Percentiles rank a stretch among this genome's conserved stretches.
These are phyloP conservation scores for Cytospora piceae DNA, from an alignment of 2,329 filamentous ascomycete genomes.

Conservation along the genomic window DNA sequence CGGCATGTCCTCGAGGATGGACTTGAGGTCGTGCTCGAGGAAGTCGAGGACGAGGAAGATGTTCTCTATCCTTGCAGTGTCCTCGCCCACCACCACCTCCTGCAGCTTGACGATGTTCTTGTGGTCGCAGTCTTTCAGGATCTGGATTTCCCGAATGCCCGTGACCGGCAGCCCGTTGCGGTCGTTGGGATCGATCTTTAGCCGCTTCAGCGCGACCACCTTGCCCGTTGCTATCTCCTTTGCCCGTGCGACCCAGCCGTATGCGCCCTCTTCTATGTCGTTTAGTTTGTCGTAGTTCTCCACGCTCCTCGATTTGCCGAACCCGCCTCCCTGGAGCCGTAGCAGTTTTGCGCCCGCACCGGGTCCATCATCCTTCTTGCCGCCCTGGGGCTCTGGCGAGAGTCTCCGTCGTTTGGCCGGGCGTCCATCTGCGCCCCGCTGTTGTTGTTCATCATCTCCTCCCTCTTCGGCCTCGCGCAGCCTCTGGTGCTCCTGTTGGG, in stretches of 20 bases:
- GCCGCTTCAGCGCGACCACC: constrained; percentile 88
- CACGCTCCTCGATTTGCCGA: constrained; percentile 74
- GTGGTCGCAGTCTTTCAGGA: constrained; percentile 79
- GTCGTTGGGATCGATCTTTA: constrained; percentile 85
- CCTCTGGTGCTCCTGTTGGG: constrained; percentile 51
- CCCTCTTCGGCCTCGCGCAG: constrained; percentile 38
- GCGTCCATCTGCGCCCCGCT: constrained; percentile 44
- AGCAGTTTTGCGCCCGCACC: constrained; percentile 58
- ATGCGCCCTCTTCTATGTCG: constrained; percentile 96
- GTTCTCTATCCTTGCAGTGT: constrained; percentile 57
- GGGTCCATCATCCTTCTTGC: constrained; percentile 34
- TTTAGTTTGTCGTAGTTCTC: constrained; percentile 92
- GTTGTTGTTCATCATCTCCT: constrained; percentile 32
- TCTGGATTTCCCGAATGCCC: constrained; percentile 90
- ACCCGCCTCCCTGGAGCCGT: constrained; percentile 67
- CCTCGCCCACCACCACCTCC: constrained; percentile 81
- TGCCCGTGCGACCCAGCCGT: constrained; percentile 90
- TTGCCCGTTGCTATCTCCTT: constrained; percentile 72
- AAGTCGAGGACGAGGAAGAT: constrained; percentile 97
- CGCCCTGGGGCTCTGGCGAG: constrained; percentile 49
- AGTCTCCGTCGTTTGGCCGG: constrained; percentile 67
- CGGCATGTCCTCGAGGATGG: constrained; percentile 89
- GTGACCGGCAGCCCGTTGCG: constrained; percentile 82
- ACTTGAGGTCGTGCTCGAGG: constrained; percentile 94
- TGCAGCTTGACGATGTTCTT: constrained; percentile 79